Conservation (phyloP, 257 asterid species). For the Ilex aquifolium region DNA sequence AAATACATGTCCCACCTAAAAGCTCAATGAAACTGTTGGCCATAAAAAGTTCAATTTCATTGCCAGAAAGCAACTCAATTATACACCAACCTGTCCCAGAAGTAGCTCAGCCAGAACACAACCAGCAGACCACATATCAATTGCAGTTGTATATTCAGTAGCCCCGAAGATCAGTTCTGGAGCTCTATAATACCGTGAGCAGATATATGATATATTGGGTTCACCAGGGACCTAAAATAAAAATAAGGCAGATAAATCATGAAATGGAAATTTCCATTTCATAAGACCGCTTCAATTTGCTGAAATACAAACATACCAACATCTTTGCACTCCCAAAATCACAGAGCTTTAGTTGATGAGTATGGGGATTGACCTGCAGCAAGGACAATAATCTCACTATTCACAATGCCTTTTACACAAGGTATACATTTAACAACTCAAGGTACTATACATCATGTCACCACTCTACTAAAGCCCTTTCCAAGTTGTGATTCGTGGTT, state of each 20-base stretch:
- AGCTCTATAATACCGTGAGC: conserved; percentile 93
- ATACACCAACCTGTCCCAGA: conserved; percentile 57
- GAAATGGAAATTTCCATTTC: conserved; percentile 1
- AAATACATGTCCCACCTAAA: no score
- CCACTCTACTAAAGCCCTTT: no score
- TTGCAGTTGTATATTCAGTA: conserved; percentile 83
- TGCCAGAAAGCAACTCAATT: no score
- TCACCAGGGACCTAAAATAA: conserved; percentile 74
- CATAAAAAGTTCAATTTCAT: no score
- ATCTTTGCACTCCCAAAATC: conserved; percentile 98
- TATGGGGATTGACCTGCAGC: conserved; percentile 76
- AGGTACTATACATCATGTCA: no score
- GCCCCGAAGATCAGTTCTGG: conserved; percentile 96
- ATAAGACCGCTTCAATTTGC: conserved; percentile 1
- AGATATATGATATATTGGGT: conserved; percentile 87
- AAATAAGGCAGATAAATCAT: conserved; percentile 3
- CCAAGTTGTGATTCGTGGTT: no score
- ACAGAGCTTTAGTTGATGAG: conserved; percentile 85
- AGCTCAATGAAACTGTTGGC: no score
- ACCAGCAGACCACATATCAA: conserved; percentile 96
- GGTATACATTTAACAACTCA: no score
- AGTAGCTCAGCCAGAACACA: conserved; percentile 96
- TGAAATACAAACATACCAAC: conserved; percentile 48
- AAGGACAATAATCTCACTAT: not conserved
- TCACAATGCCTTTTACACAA: not conserved